phyloP scores from a whole-genome alignment of 2,329 filamentous ascomycete species.

The Ophiocordyceps camponoti-floridani region DNA sequence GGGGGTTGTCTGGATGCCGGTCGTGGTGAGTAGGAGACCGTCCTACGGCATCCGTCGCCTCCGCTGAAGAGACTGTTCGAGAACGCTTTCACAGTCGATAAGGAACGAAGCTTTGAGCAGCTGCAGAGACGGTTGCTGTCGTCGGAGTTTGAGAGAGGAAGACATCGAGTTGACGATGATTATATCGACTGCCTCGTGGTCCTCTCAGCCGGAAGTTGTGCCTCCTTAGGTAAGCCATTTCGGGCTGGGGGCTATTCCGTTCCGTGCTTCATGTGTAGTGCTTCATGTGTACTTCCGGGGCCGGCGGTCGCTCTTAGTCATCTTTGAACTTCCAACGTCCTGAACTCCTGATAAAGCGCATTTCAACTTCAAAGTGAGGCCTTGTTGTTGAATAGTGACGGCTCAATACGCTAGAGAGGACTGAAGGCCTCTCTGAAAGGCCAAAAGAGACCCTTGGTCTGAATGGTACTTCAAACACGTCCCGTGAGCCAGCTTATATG shows the following conservation, averaged over 20 bases:
- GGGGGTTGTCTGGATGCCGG: constrained; percentile 33
- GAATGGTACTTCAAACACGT: not conserved
- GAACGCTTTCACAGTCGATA: not conserved
- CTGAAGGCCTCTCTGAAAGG: not conserved
- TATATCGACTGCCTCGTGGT: not conserved
- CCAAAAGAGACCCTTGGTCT: too few species aligned
- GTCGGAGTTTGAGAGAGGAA: not conserved
- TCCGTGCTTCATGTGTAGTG: not conserved
- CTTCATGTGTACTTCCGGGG: not conserved
- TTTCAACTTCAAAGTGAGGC: not conserved
- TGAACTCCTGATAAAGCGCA: not conserved
- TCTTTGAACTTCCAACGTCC: not conserved
- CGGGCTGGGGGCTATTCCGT: not conserved
- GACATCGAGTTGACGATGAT: not conserved
- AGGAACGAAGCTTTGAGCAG: not conserved
- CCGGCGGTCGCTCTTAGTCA: not conserved
- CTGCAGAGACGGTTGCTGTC: not conserved
- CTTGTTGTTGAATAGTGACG: too few species aligned
- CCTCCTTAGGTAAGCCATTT: not conserved
- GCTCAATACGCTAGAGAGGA: not conserved
- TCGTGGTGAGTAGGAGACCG: not conserved
- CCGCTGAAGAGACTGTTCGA: not conserved
- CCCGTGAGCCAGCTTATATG: not conserved
- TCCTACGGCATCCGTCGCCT: not conserved
- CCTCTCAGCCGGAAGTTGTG: not conserved